phyloP scores from a whole-genome alignment of 2,329 filamentous ascomycete genomes.

The Aspergillus calidoustus region DNA sequence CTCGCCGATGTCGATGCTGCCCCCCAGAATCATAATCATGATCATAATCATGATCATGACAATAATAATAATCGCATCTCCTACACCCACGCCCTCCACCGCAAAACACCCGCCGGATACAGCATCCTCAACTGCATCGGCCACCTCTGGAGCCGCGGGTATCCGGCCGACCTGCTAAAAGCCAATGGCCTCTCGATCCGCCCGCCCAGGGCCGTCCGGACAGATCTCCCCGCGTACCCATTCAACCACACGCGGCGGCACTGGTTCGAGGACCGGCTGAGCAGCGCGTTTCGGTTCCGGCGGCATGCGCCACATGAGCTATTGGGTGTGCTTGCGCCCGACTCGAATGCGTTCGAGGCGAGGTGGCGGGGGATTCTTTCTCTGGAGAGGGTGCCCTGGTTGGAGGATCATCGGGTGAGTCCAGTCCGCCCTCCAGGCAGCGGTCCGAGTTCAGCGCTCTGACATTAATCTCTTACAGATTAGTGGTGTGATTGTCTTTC shows the following conservation, averaged over 20 bases:
- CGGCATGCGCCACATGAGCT: conserved; percentile 17
- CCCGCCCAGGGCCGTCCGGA: conserved; percentile 4
- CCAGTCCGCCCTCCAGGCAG: neutral
- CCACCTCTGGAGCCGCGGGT: too few relatives aligned
- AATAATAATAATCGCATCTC: neutral
- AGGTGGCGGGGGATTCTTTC: conserved; percentile 51
- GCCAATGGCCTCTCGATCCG: too few relatives aligned
- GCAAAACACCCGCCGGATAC: neutral
- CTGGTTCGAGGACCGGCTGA: conserved; percentile 40
- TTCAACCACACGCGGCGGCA: conserved; percentile 45
- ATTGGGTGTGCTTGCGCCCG: conserved; percentile 21
- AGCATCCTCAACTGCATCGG: too few relatives aligned
- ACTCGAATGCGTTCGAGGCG: conserved; percentile 29
- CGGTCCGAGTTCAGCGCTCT: too few relatives aligned
- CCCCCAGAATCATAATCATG: too few relatives aligned
- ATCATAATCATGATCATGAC: too few relatives aligned
- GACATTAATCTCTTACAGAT: too few relatives aligned
- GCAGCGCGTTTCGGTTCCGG: conserved; percentile 26
- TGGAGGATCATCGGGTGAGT: neutral
- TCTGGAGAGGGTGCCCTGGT: neutral
- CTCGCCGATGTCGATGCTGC: neutral
- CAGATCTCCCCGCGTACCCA: conserved; percentile 44
- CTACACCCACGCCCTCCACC: neutral
- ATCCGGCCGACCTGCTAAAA: too few relatives aligned
- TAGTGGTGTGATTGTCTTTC: neutral